Evolutionary conservation across 1,284 basidiomycete genomes (phyloP).

Genomic region (Ceratobasidium sp.): DNA sequence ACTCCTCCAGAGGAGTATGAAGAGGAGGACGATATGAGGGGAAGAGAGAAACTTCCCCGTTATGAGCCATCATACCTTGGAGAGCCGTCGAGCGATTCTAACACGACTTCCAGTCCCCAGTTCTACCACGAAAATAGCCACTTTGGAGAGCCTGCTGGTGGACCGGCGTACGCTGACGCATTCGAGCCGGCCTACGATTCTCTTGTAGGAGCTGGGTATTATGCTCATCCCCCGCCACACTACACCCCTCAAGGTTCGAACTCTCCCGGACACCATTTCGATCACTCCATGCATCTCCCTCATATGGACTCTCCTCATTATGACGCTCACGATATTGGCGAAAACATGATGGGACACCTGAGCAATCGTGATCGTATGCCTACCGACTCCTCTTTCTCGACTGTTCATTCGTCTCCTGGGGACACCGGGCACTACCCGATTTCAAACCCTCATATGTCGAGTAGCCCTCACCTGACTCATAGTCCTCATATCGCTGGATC

Average conservation of each 20-base stretch:
- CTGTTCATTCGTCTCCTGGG: constrained; percentile 5
- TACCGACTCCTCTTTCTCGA: neutral
- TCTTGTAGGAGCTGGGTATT: neutral
- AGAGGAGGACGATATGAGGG: neutral
- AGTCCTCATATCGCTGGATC: neutral
- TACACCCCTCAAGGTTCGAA: neutral
- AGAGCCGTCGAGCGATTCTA: neutral
- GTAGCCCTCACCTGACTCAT: neutral
- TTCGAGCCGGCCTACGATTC: constrained; percentile 7
- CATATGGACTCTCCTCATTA: neutral
- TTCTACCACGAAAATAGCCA: constrained; percentile 1
- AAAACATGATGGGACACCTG: neutral
- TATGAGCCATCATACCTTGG: constrained; percentile 7
- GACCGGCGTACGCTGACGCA: neutral
- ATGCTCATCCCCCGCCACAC: constrained; percentile 9
- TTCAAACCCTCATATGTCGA: constrained; percentile 10
- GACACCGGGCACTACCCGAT: constrained; percentile 1
- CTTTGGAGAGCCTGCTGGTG: neutral
- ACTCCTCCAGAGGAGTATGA: constrained; percentile 13
- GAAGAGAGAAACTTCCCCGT: neutral
- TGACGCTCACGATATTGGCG: neutral
- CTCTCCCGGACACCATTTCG: constrained; percentile 13
- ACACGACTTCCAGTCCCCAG: neutral
- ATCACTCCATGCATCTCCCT: neutral
- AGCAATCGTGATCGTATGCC: neutral